phyloP scores from a whole-genome alignment of 352 stramenopile species.

The Pseudoperonospora humuli region DNA sequence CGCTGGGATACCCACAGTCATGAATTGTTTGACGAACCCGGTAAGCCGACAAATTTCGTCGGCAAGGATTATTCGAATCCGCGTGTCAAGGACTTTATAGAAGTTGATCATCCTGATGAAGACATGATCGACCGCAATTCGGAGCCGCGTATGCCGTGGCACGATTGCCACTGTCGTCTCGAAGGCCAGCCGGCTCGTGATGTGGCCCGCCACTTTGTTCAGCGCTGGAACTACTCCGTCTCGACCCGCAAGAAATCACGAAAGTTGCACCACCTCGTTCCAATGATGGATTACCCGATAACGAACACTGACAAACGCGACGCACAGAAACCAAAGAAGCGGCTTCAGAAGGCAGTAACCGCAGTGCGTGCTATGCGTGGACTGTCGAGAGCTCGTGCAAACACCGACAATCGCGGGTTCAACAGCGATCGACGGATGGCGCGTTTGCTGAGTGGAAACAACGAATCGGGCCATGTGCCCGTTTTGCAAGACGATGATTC shows the following conservation, averaged over 20 bases:
- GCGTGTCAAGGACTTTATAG: constrained; percentile 77
- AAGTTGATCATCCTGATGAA: constrained; percentile 61
- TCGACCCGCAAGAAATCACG: constrained; percentile 72
- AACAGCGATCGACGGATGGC: constrained; percentile 35
- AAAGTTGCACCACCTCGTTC: constrained; percentile 67
- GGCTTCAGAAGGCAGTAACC: constrained; percentile 59
- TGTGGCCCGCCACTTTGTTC: constrained; percentile 80
- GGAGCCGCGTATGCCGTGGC: constrained; percentile 80
- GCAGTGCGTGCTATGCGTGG: constrained; percentile 45
- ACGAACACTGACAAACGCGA: constrained; percentile 29
- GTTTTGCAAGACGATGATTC: constrained; percentile 17
- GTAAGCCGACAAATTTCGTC: constrained; percentile 44
- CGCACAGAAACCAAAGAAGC: constrained; percentile 36
- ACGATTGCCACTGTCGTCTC: constrained; percentile 77
- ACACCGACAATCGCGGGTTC: constrained; percentile 34
- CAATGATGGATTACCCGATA: constrained; percentile 56
- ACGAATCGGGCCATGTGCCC: constrained; percentile 17
- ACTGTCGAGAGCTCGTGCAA: constrained; percentile 13
- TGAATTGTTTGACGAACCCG: constrained; percentile 56
- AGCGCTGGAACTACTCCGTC: constrained; percentile 85
- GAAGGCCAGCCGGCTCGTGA: constrained; percentile 72
- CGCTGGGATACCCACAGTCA: constrained; percentile 76
- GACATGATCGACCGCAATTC: constrained; percentile 69
- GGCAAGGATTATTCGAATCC: constrained; percentile 85
- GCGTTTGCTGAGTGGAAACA: constrained; percentile 21